phyloP scores from a whole-genome alignment of 352 stramenopile genomes.

The Phytophthora syringae region DNA sequence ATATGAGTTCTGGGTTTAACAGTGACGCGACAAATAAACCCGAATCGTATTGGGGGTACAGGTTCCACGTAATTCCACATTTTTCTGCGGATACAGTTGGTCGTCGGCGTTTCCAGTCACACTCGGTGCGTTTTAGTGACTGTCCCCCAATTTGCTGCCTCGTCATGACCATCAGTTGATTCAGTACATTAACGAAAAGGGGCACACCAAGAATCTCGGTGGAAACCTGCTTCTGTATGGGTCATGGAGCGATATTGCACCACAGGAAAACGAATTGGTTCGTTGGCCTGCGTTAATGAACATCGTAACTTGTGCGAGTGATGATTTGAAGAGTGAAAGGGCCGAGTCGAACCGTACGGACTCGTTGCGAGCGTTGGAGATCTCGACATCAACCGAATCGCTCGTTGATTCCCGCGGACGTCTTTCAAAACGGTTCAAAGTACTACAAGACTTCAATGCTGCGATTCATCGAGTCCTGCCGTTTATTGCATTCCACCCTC shows the following conservation, averaged over 20 bases:
- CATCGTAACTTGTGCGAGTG: slow-evolving; percentile 43
- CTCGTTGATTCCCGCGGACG: slow-evolving; percentile 40
- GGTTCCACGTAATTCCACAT: slow-evolving; percentile 78
- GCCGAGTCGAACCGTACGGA: slow-evolving; percentile 1
- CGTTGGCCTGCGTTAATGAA: slow-evolving; percentile 77
- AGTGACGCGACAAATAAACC: background rate
- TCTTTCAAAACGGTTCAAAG: slow-evolving; percentile 67
- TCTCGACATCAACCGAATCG: background rate
- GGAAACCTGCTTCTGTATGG: slow-evolving; percentile 57
- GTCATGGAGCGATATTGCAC: slow-evolving; percentile 69
- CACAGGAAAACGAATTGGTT: slow-evolving; percentile 60
- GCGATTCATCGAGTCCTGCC: slow-evolving; percentile 65
- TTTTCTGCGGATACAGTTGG: slow-evolving; percentile 61
- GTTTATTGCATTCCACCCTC: slow-evolving; percentile 47
- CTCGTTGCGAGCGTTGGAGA: background rate
- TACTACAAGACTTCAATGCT: slow-evolving; percentile 81
- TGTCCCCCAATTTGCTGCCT: slow-evolving; percentile 20
- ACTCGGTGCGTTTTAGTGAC: slow-evolving; percentile 32
- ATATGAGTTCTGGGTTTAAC: slow-evolving; percentile 22
- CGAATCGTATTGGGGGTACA: slow-evolving; percentile 63
- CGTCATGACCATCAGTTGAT: slow-evolving; percentile 73
- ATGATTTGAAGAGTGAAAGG: slow-evolving; percentile 16
- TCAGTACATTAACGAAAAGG: slow-evolving; percentile 79
- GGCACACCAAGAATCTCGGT: slow-evolving; percentile 52
- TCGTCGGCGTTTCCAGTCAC: slow-evolving; percentile 53